phyloP scores from a whole-genome alignment of 1,139 yeast genomes.

The Kluyveromyces marxianus region DNA sequence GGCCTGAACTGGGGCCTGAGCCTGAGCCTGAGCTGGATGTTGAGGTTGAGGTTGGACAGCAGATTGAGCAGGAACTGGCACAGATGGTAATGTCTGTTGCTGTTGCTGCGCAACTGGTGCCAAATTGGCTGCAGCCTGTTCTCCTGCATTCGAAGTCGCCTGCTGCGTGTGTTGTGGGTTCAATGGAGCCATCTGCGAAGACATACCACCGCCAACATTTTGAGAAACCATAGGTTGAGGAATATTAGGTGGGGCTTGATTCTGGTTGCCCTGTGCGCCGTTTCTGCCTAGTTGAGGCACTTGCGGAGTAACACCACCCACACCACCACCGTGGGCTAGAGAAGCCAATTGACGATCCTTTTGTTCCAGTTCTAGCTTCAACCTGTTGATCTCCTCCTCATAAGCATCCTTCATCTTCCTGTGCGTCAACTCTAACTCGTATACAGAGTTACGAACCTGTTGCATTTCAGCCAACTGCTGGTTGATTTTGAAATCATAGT shows the following conservation, averaged over 20 bases:
- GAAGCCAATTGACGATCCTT: slow-evolving; percentile 53
- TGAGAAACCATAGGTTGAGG: slow-evolving; percentile 4
- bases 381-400: slow-evolving; percentile 82
- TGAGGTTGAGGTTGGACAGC: slow-evolving; percentile 7
- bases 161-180: slow-evolving; percentile 3
- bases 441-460: slow-evolving; percentile 88
- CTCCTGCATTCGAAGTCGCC: not conserved
- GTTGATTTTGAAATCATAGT: slow-evolving; percentile 79
- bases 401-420: slow-evolving; percentile 92
- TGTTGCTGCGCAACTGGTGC: slow-evolving; percentile 7
- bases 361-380: slow-evolving; percentile 79
- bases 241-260: slow-evolving; percentile 2
- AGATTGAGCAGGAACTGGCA: not conserved
- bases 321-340: slow-evolving; percentile 16
- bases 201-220: not conserved
- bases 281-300: slow-evolving; percentile 2
- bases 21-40: slow-evolving; percentile 17
- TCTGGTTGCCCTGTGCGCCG: slow-evolving; percentile 1
- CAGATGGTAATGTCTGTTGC: slow-evolving; percentile 4
- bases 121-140: slow-evolving; percentile 1
- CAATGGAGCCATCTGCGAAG: slow-evolving; percentile 4
- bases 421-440: slow-evolving; percentile 90
- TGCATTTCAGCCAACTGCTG: slow-evolving; percentile 94
- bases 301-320: slow-evolving; percentile 2
- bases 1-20: not conserved